Evolutionary conservation across 2,329 filamentous ascomycete species (phyloP).

Genomic region (Penicillium sp.): DNA sequence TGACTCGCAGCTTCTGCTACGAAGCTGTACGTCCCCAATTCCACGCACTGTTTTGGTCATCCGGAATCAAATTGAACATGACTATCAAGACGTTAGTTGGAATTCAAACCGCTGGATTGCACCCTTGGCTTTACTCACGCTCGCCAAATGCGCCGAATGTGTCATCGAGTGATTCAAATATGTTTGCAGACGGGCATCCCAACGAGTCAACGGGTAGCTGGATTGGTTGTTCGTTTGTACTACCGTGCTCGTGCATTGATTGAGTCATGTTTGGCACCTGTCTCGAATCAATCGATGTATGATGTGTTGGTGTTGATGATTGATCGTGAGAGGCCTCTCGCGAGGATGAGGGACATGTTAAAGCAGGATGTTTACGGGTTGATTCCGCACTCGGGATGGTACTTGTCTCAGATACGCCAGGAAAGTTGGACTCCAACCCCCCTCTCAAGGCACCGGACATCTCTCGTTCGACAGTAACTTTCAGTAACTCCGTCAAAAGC

Average conservation of each 20-base stretch:
- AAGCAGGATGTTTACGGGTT: background rate
- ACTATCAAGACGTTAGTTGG: background rate
- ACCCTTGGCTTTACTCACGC: background rate
- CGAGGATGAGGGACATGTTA: too few relatives aligned
- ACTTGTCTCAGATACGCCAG: background rate
- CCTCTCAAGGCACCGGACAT: conserved; percentile 10
- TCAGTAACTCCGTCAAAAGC: conserved; percentile 28
- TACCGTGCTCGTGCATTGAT: background rate
- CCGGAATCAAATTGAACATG: conserved; percentile 11
- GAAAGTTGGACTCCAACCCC: background rate
- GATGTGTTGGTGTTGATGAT: background rate
- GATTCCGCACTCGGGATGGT: background rate
- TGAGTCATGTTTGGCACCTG: background rate
- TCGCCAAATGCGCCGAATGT: conserved; percentile 11
- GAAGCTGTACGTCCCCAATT: conserved; percentile 9
- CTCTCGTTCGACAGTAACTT: conserved; percentile 24
- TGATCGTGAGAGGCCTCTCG: background rate
- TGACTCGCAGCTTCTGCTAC: background rate
- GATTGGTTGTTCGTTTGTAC: background rate
- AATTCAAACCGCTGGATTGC: background rate
- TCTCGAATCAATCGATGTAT: background rate
- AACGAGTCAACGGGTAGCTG: background rate
- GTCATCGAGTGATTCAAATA: conserved; percentile 11
- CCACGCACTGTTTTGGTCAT: conserved; percentile 10
- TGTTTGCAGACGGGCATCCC: conserved; percentile 5